These are phyloP conservation scores for Herpetospermum pedunculosum DNA, from an alignment of 306 rosid species.

Conservation along the genomic window DNA sequence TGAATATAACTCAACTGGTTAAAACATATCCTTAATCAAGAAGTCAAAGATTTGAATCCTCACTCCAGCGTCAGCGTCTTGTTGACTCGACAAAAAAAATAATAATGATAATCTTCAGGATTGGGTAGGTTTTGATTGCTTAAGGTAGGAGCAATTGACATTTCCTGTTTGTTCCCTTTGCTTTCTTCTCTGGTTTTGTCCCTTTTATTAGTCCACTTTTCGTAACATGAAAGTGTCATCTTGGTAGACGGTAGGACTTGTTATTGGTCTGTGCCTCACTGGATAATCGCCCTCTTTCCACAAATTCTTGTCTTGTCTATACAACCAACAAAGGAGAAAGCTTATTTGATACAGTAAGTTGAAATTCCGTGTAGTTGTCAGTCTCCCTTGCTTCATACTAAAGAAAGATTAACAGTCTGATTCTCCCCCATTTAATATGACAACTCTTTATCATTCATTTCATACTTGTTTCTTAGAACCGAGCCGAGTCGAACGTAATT, in stretches of 20 bases:
- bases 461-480: not conserved
- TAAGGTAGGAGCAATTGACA: not conserved
- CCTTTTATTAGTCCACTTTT: not conserved
- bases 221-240: not conserved
- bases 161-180: not conserved
- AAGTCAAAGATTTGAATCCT: no score
- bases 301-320: constrained; percentile 5
- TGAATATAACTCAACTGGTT: no score
- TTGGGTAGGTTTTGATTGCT: not conserved
- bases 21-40: no score
- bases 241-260: not conserved
- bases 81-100: no score
- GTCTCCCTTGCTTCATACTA: constrained; percentile 10
- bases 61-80: no score
- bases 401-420: not conserved
- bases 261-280: not conserved
- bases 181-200: not conserved
- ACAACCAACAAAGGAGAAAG: not conserved
- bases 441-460: not conserved
- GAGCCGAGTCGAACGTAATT: not conserved
- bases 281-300: not conserved
- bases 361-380: constrained; percentile 7
- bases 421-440: not conserved
- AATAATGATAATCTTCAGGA: no score
- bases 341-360: not conserved